phyloP scores from a whole-genome alignment of 805 yeast species.

The Sugiyamaella mastotermitis region DNA sequence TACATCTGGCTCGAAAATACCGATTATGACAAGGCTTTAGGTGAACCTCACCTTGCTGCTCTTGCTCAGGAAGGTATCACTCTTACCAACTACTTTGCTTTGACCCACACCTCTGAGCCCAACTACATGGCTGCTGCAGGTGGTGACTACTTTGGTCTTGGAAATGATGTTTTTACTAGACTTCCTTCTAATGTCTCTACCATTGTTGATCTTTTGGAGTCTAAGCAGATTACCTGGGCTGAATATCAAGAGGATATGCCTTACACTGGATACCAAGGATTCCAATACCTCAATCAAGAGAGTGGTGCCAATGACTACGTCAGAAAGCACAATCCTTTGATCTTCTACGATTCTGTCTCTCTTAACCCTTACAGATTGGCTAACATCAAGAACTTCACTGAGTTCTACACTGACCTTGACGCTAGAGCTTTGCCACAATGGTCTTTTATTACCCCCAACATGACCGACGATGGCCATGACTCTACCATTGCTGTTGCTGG shows the following conservation, averaged over 20 bases:
- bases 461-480: slow-evolving; percentile 50
- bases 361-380: slow-evolving; percentile 33
- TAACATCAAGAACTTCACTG: slow-evolving; percentile 44
- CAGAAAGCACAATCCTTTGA: slow-evolving; percentile 48
- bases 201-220: slow-evolving; percentile 43
- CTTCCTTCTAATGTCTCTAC: slow-evolving; percentile 44
- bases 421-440: slow-evolving; percentile 44
- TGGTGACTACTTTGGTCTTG: slow-evolving; percentile 47
- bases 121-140: slow-evolving; percentile 45
- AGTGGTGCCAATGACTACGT: slow-evolving; percentile 42
- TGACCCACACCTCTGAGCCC: slow-evolving; percentile 51
- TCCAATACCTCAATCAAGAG: slow-evolving; percentile 39
- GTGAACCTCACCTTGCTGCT: slow-evolving; percentile 38
- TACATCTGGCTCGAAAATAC: slow-evolving; percentile 49
- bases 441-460: slow-evolving; percentile 48
- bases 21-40: slow-evolving; percentile 44
- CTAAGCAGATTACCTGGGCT: slow-evolving; percentile 43
- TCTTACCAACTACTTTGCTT: slow-evolving; percentile 46
- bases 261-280: slow-evolving; percentile 47
- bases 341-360: slow-evolving; percentile 37
- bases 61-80: slow-evolving; percentile 41
- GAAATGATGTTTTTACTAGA: slow-evolving; percentile 39
- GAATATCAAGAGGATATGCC: slow-evolving; percentile 51
- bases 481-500: slow-evolving; percentile 42
- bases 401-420: slow-evolving; percentile 37